A percentile compares a stretch with the other conserved stretches of the same genome.
Evolutionary conservation across 345 rosid genomes (phyloP).

Genomic region (Laguncularia racemosa): DNA sequence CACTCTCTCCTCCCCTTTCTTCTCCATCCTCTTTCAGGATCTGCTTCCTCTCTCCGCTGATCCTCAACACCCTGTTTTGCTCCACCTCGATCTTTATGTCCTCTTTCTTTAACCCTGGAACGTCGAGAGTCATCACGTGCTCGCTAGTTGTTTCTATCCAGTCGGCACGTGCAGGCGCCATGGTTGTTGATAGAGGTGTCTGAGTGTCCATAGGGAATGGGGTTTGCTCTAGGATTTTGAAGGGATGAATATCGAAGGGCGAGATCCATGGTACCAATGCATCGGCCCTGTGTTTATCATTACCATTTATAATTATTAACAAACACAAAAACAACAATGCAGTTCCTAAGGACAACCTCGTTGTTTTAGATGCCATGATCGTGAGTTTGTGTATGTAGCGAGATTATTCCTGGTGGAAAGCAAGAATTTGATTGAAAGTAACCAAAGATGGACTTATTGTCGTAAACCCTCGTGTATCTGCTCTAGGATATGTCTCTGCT

Average conservation of each 20-base stretch:
- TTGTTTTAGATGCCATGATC: no score
- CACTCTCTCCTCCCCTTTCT: slow-evolving; percentile 25
- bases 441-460: no score
- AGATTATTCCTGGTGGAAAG: no score
- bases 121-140: slow-evolving; percentile 53
- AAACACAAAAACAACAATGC: no score
- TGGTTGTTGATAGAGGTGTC: slow-evolving; percentile 18
- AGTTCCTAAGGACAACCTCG: no score
- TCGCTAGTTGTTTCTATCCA: slow-evolving; percentile 75
- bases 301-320: no score
- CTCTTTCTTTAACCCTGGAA: slow-evolving; percentile 68
- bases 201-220: slow-evolving; percentile 21
- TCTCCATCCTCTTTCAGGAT: slow-evolving; percentile 42
- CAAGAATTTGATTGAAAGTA: no score
- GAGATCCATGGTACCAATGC: slow-evolving; percentile 23
- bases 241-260: slow-evolving; percentile 25
- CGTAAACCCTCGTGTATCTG: slow-evolving; percentile 2
- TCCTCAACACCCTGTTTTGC: slow-evolving; percentile 48
- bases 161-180: slow-evolving; percentile 56
- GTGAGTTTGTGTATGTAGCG: no score
- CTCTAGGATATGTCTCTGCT: slow-evolving; percentile 10
- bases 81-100: slow-evolving; percentile 69
- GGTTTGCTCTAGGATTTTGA: slow-evolving; percentile 30
- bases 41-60: slow-evolving; percentile 80
- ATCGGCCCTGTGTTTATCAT: slow-evolving; percentile 10